Percentiles rank a stretch among this genome's conserved stretches.
phyloP scores from a whole-genome alignment of 148 eudicot species.

The Chenopodium berlandieri region DNA sequence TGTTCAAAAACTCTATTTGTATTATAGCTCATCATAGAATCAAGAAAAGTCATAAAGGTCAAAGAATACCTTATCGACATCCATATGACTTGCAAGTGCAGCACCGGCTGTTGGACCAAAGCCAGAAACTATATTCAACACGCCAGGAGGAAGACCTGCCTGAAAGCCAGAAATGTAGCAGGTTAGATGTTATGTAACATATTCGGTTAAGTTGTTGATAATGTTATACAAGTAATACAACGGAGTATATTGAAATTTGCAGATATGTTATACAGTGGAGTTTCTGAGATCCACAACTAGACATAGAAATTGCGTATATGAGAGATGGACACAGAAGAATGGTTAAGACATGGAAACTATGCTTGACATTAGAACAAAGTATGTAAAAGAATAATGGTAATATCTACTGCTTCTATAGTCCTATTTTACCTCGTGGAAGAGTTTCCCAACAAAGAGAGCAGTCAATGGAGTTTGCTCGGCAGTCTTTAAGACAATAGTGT shows the following conservation, averaged over 20 bases:
- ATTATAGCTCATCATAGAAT: background rate
- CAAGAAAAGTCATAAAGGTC: background rate
- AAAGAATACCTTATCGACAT: conserved; percentile 66
- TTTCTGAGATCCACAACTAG: background rate
- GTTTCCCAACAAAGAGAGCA: conserved; percentile 59
- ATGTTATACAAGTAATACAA: too few relatives aligned
- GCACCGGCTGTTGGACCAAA: conserved; percentile 85
- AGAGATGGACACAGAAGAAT: background rate
- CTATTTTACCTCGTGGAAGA: conserved; percentile 60
- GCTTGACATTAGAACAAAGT: background rate
- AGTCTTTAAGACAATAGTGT: conserved; percentile 61
- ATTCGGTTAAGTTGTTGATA: background rate
- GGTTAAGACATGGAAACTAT: background rate
- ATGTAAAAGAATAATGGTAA: conserved; percentile 3
- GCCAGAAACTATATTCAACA: conserved; percentile 63
- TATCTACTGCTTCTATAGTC: background rate
- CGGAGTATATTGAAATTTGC: too few relatives aligned
- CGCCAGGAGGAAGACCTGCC: conserved; percentile 88
- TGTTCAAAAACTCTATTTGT: background rate
- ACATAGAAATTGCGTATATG: background rate
- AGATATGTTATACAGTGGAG: background rate
- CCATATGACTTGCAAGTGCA: conserved; percentile 80
- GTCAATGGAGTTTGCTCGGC: conserved; percentile 84
- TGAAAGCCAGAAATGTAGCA: conserved; percentile 20
- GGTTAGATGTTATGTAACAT: background rate